Conservation (phyloP, 116 monocot genomes). For the Thalassia testudinum region DNA sequence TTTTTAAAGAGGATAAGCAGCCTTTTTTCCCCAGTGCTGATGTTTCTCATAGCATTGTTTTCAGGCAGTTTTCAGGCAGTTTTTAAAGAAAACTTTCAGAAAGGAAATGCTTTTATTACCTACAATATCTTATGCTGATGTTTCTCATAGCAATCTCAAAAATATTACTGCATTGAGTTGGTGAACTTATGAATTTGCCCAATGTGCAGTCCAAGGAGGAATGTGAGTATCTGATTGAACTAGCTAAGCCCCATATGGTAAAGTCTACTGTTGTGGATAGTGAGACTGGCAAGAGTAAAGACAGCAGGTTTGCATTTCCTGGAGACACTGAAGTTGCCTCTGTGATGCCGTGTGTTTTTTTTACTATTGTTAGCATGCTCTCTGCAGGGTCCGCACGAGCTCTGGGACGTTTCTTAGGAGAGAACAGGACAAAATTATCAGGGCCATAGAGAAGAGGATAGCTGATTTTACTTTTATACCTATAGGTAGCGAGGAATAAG, state of each 20-base stretch:
- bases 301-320: constrained; percentile 17
- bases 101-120: too few species aligned
- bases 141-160: too few species aligned
- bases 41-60: too few species aligned
- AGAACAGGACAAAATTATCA: constrained; percentile 21
- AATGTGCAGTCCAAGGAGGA: constrained; percentile 14
- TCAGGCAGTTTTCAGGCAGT: too few species aligned
- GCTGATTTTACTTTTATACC: constrained; percentile 24
- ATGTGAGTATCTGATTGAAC: constrained; percentile 8
- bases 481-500: background rate
- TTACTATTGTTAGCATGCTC: background rate
- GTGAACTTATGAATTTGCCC: background rate
- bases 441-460: constrained; percentile 21
- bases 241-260: constrained; percentile 15
- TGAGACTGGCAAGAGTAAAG: constrained; percentile 19
- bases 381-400: constrained; percentile 23
- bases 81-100: too few species aligned
- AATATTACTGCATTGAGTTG: background rate
- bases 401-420: constrained; percentile 24
- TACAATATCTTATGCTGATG: too few species aligned
- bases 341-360: too few species aligned
- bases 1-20: too few species aligned
- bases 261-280: constrained; percentile 24
- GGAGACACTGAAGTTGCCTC: background rate
- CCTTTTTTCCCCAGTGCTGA: too few species aligned